A percentile compares a stretch with the other conserved stretches of the same genome.
Evolutionary conservation across 495 filamentous ascomycete species (phyloP).

Genomic region (Penicillium crystallinum): DNA sequence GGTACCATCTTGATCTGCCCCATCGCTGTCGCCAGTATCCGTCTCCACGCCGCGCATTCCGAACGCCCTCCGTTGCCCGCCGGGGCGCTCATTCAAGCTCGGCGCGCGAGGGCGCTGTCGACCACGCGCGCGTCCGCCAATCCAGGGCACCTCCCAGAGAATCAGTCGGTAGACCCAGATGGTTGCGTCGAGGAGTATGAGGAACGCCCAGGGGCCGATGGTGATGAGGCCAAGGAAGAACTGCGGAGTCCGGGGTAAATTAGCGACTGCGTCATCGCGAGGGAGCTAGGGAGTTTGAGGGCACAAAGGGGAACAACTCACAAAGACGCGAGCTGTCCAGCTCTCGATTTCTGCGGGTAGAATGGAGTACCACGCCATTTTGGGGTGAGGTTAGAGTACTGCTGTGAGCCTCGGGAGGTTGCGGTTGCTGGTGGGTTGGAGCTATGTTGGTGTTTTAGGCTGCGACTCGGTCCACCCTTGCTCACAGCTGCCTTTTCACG

Average conservation of each 20-base stretch:
- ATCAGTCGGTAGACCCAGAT: constrained; percentile 59
- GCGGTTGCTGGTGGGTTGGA: constrained; percentile 5
- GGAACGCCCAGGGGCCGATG: constrained; percentile 60
- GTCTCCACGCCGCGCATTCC: constrained; percentile 32
- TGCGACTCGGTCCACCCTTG: background rate
- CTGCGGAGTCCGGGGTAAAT: constrained; percentile 32
- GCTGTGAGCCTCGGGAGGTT: background rate
- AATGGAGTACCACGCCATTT: constrained; percentile 63
- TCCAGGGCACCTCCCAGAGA: constrained; percentile 53
- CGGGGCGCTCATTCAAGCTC: constrained; percentile 55
- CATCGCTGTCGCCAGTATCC: constrained; percentile 1
- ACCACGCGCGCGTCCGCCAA: constrained; percentile 62
- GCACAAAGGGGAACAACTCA: constrained; percentile 27
- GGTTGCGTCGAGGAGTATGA: constrained; percentile 62
- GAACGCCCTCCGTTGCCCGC: constrained; percentile 48
- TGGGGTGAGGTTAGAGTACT: background rate
- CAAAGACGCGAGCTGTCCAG: constrained; percentile 61
- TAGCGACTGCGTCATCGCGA: constrained; percentile 2
- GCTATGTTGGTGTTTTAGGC: background rate
- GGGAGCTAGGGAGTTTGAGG: background rate
- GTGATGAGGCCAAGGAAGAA: constrained; percentile 58
- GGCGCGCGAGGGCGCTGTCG: constrained; percentile 58
- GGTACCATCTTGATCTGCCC: background rate
- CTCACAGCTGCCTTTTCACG: background rate
- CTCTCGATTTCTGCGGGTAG: constrained; percentile 57